A percentile compares a stretch with the other conserved stretches of the same genome.
These are phyloP conservation scores for Lithocarpus polystachyus DNA, from an alignment of 306 rosid genomes.

Conservation along the genomic window DNA sequence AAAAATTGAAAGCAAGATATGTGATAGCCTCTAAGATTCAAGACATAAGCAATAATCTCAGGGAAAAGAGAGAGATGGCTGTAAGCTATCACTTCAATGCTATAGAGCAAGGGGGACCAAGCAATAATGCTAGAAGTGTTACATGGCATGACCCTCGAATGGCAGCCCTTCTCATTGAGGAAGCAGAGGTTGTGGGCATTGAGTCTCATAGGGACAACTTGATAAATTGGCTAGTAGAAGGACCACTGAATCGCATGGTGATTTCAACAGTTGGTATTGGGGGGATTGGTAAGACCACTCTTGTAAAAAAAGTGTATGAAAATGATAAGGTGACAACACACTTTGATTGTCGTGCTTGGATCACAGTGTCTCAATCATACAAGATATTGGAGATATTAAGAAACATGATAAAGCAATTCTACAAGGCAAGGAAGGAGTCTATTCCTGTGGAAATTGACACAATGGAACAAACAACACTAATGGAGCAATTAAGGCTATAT, in stretches of 20 bases:
- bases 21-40: too few relatives aligned
- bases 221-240: not conserved
- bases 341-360: not conserved
- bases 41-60: too few relatives aligned
- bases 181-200: not conserved
- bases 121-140: not conserved
- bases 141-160: not conserved
- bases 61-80: not conserved
- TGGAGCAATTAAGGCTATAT: too few relatives aligned
- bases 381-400: too few relatives aligned
- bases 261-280: not conserved
- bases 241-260: not conserved
- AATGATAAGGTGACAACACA: not conserved
- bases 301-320: not conserved
- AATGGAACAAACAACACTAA: too few relatives aligned
- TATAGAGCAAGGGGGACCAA: not conserved
- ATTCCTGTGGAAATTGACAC: too few relatives aligned
- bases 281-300: not conserved
- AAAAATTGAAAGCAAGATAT: too few relatives aligned
- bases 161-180: not conserved
- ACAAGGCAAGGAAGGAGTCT: too few relatives aligned
- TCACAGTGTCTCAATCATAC: not conserved
- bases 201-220: not conserved
- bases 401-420: too few relatives aligned
- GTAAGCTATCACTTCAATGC: not conserved